Conservation (phyloP, 2,329 filamentous ascomycete genomes). For the Colletotrichum costaricense region DNA sequence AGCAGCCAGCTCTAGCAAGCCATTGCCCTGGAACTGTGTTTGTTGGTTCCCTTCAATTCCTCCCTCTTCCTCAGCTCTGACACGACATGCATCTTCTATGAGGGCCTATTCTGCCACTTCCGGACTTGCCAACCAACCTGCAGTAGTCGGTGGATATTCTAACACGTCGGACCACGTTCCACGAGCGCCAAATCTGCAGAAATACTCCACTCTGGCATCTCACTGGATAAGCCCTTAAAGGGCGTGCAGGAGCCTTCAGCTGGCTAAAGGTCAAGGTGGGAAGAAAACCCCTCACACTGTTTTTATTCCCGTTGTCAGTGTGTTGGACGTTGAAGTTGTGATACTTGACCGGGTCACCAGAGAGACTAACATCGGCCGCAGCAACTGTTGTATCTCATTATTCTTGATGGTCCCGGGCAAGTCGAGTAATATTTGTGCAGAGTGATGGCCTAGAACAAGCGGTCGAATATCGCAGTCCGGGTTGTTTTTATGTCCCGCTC, state of each 20-base stretch:
- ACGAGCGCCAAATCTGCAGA: constrained; percentile 4
- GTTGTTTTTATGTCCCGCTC: background rate
- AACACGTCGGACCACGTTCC: constrained; percentile 8
- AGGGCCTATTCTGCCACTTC: background rate
- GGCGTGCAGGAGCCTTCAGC: constrained; percentile 7
- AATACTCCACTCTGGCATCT: constrained; percentile 9
- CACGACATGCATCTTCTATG: background rate
- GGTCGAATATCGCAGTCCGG: background rate
- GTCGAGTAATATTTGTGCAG: background rate
- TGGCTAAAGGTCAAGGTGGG: background rate
- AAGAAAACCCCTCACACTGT: constrained; percentile 12
- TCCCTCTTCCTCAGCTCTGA: background rate
- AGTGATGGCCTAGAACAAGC: background rate
- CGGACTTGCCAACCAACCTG: constrained; percentile 20
- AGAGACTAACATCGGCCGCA: background rate
- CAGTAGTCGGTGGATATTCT: constrained; percentile 29
- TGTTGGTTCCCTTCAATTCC: background rate
- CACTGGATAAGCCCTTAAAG: constrained; percentile 4
- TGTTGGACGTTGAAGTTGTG: background rate
- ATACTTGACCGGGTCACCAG: background rate
- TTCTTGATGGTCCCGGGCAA: background rate
- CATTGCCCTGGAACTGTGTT: background rate
- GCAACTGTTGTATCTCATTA: background rate
- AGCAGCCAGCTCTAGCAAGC: background rate
- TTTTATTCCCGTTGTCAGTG: background rate